A percentile compares a stretch with the other conserved stretches of the same genome.
Conservation (phyloP, 179 eudicot species). For the Gypsophila paniculata region DNA sequence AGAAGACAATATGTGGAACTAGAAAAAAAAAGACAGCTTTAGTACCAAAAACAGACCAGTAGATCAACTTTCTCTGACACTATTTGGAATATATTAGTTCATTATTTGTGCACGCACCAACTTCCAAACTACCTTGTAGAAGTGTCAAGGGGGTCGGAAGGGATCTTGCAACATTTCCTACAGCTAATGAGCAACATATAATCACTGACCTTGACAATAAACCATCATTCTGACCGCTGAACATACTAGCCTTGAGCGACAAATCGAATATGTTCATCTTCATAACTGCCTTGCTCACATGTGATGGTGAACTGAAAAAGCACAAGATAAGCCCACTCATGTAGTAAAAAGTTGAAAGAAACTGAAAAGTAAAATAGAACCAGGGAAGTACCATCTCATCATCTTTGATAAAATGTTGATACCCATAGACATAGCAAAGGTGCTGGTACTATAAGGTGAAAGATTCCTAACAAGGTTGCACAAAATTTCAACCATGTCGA, state of each 20-base stretch:
- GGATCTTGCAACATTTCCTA: neutral
- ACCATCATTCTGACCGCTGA: slow-evolving; percentile 36
- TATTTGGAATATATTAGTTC: neutral
- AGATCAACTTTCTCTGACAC: neutral
- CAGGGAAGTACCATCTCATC: slow-evolving; percentile 61
- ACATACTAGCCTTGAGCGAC: slow-evolving; percentile 49
- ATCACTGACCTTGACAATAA: slow-evolving; percentile 61
- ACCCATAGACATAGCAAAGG: slow-evolving; percentile 64
- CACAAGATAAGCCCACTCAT: slow-evolving; percentile 9
- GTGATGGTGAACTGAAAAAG: slow-evolving; percentile 69
- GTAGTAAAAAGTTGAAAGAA: neutral
- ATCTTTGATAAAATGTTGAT: slow-evolving; percentile 68
- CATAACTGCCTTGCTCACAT: slow-evolving; percentile 48
- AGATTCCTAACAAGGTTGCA: slow-evolving; percentile 65
- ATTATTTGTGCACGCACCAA: neutral
- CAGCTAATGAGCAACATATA: slow-evolving; percentile 12
- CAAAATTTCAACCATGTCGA: slow-evolving; percentile 68
- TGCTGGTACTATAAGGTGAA: slow-evolving; percentile 48
- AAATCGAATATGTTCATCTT: slow-evolving; percentile 76
- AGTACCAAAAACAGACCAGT: neutral
- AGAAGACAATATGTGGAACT: neutral
- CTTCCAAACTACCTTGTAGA: neutral
- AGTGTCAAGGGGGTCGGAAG: neutral
- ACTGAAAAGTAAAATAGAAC: neutral
- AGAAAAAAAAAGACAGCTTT: neutral